Conservation (phyloP, 2,329 filamentous ascomycete species). For the Ambrosiella xylebori region DNA sequence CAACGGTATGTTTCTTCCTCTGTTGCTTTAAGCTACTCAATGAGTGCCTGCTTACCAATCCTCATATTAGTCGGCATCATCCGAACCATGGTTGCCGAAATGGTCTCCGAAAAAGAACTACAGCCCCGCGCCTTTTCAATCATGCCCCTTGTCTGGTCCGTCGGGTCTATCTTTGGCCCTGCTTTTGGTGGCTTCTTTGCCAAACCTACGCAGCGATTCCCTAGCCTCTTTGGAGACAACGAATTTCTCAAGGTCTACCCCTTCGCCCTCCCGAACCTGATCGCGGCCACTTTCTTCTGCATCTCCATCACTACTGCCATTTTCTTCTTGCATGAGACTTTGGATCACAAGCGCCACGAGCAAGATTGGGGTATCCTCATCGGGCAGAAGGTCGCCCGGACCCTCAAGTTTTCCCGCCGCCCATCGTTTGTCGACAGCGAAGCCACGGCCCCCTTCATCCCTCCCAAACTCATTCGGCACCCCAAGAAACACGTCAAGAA, state of each 20-base stretch:
- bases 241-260: conserved; percentile 59
- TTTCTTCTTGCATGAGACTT: conserved; percentile 74
- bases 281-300: conserved; percentile 60
- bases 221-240: conserved; percentile 48
- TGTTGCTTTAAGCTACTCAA: neutral
- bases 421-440: conserved; percentile 38
- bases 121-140: conserved; percentile 81
- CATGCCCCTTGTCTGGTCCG: conserved; percentile 80
- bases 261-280: conserved; percentile 69
- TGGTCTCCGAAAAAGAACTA: conserved; percentile 72
- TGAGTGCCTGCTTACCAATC: conserved; percentile 14
- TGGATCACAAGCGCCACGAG: conserved; percentile 50
- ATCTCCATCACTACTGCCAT: conserved; percentile 56
- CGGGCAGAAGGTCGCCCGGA: conserved; percentile 45
- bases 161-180: conserved; percentile 77
- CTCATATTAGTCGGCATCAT: conserved; percentile 60
- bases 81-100: conserved; percentile 78
- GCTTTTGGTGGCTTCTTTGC: conserved; percentile 76
- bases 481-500: conserved; percentile 15
- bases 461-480: conserved; percentile 16
- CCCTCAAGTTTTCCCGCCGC: conserved; percentile 20
- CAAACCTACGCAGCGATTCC: conserved; percentile 59
- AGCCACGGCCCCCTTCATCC: conserved; percentile 36
- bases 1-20: conserved; percentile 39
- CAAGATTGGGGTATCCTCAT: conserved; percentile 61